Evolutionary conservation across 208 protist genomes (phyloP), one percentile per base, ranked within the genome.

Genomic region (Polymyxa betae): DNA sequence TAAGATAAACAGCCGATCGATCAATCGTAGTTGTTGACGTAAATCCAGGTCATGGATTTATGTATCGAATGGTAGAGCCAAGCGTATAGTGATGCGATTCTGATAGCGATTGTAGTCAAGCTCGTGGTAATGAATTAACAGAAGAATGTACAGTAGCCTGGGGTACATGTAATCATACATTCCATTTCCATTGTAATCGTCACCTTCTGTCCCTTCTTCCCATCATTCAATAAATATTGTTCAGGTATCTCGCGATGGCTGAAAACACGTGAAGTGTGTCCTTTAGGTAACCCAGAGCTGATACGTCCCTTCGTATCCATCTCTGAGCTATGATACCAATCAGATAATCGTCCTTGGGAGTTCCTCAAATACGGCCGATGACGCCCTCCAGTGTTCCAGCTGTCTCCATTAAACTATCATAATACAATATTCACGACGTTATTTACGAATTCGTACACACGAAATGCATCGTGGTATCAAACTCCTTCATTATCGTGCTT

Each of bases 111-210:
- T 35, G 72, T 43, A 82, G 72, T 35, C 72, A 35, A 35, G 40
- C 49, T 82, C 72, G 40, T 35, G n/a, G 12, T 43, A 40, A 5
- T 5, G 40, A 82, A 38, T 5, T 35, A 35, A 82, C 72, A 20
- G 72, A 82, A 43, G 72, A 82, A 45, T 82, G 72, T 82, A 82
- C 72, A 5, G 72, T 82, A 38, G 72, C 72, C n/a, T 82, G 72
- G 72, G 72, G 72, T 20, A 82, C 72, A 12, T 82, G 72, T 43
- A 82, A 82, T 43, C 72, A 82, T n/a, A 82, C 72, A 43, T 82
- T 82, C 72, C 72, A 82, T 82, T 82, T 82, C 72, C 72, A 82
- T 43, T 82, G 72, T 82, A 82, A 82, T 20, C 35, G 40, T 82
- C n/a, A 35, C 12, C 35, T 35, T 82, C 5, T 82, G 5, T 5